These are phyloP conservation scores for Elongisporangium senticosum DNA, from an alignment of 352 stramenopile species.

Conservation along the genomic window DNA sequence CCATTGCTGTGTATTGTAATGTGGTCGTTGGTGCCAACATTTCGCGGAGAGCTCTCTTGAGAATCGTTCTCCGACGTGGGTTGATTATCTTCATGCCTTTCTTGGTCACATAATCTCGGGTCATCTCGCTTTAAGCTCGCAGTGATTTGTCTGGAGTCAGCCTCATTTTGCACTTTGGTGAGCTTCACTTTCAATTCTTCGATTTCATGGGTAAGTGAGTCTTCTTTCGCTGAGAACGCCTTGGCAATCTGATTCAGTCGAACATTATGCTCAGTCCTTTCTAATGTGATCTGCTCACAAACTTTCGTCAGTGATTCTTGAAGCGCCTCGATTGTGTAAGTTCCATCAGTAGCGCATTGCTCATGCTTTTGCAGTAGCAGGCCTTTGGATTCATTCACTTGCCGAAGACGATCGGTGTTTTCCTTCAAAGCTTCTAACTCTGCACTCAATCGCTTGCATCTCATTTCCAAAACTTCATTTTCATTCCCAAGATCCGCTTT, in stretches of 20 bases:
- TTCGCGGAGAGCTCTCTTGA: not conserved
- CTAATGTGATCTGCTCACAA: not conserved
- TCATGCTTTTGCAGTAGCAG: not conserved
- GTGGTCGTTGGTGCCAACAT: not conserved
- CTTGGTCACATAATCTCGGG: not conserved
- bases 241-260: not conserved
- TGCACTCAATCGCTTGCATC: not conserved
- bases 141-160: not conserved
- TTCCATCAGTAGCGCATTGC: not conserved
- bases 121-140: not conserved
- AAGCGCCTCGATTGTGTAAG: not conserved
- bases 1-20: not conserved
- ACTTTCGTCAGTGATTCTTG: not conserved
- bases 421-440: not conserved
- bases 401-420: not conserved
- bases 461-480: not conserved
- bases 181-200: not conserved
- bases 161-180: not conserved
- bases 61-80: not conserved
- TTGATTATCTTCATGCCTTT: not conserved
- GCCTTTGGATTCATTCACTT: not conserved
- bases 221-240: not conserved
- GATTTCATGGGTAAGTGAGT: not conserved
- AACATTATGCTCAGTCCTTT: not conserved
- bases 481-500: not conserved